These are phyloP conservation scores for Phylloporus sp. DNA, from an alignment of 1,284 basidiomycete genomes.

Conservation along the genomic window DNA sequence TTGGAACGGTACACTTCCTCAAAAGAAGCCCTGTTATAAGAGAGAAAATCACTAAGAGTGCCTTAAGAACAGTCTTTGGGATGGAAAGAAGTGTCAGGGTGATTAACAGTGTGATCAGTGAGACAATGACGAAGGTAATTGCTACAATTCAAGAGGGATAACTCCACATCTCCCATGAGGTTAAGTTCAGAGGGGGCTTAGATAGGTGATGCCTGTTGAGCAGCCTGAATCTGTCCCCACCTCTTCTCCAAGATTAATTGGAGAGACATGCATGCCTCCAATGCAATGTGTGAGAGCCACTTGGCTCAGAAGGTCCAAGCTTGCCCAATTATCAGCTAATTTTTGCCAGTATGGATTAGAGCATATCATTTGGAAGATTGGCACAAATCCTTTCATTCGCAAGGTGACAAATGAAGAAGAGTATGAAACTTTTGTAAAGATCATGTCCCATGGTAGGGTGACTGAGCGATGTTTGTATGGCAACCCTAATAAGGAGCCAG, in stretches of 20 bases:
- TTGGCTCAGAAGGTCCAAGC: neutral
- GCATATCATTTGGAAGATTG: slow-evolving; percentile 9
- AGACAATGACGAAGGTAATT: neutral
- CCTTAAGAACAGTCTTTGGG: neutral
- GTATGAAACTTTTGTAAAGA: slow-evolving; percentile 32
- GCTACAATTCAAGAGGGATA: neutral
- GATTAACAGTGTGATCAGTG: no score
- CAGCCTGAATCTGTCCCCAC: neutral
- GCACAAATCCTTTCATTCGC: slow-evolving; percentile 6
- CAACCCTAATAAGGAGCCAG: slow-evolving; percentile 42
- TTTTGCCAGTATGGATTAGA: neutral
- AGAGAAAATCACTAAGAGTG: neutral
- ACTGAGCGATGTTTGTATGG: slow-evolving; percentile 45
- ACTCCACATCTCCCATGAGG: neutral
- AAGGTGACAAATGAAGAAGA: slow-evolving; percentile 17
- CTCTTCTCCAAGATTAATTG: neutral
- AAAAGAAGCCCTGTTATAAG: neutral
- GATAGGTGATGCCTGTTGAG: neutral
- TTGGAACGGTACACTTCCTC: neutral
- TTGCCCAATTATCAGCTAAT: neutral
- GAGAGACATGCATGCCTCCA: neutral
- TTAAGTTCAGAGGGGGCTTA: neutral
- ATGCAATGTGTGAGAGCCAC: neutral
- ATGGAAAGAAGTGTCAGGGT: neutral
- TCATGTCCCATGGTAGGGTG: slow-evolving; percentile 1